Evolutionary conservation across 306 rosid species (phyloP).

Genomic region (Quercus aquifolioides): DNA sequence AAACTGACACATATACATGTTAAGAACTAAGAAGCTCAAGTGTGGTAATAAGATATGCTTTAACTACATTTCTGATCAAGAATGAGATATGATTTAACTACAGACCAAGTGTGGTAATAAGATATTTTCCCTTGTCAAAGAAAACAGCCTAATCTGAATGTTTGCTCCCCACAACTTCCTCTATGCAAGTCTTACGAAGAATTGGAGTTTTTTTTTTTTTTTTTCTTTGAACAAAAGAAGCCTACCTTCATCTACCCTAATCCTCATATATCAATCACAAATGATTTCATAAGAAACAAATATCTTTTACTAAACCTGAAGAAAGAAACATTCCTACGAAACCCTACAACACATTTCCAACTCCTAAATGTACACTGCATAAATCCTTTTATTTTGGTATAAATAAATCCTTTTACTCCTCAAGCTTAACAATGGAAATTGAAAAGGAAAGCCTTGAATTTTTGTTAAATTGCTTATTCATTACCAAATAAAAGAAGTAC

Average conservation of each 20-base stretch:
- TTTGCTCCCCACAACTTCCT: neutral
- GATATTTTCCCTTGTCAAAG: neutral
- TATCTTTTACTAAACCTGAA: neutral
- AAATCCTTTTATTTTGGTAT: too few species aligned
- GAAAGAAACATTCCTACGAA: too few species aligned
- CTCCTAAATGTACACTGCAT: too few species aligned
- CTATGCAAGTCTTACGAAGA: neutral
- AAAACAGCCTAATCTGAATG: neutral
- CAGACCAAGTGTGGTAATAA: neutral
- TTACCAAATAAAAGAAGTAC: neutral
- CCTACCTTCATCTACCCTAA: neutral
- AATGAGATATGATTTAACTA: neutral
- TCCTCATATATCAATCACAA: neutral
- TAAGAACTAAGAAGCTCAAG: neutral
- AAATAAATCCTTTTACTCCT: neutral
- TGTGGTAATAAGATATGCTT: too few species aligned
- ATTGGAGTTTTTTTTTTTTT: neutral
- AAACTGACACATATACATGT: neutral
- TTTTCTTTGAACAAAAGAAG: neutral
- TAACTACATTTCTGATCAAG: neutral
- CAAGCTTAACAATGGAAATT: neutral
- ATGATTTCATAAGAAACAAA: neutral
- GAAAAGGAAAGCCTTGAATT: neutral
- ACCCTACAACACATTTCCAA: too few species aligned
- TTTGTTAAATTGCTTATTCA: neutral